Percentiles rank a stretch among this genome's conserved stretches.
phyloP scores from a whole-genome alignment of 192 early-diverging fungal genomes.

The Linnemannia zychae region DNA sequence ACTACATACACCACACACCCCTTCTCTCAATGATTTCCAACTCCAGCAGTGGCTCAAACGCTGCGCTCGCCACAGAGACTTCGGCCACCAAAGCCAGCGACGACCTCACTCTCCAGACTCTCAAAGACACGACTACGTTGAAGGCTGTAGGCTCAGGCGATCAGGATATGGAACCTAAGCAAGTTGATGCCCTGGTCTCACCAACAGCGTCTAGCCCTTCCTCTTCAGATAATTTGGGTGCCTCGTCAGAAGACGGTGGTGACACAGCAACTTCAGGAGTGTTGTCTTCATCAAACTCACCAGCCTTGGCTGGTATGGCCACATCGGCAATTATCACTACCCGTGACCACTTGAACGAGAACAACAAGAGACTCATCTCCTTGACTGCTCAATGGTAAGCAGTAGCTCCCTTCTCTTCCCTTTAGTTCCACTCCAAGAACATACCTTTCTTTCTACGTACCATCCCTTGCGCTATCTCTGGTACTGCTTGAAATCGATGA shows the following conservation, averaged over 20 bases:
- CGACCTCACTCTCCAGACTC: not conserved
- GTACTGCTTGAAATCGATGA: not conserved
- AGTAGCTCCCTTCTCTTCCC: not conserved
- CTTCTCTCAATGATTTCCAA: slow-evolving; percentile 17
- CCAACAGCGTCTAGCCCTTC: not conserved
- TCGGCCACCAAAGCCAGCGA: not conserved
- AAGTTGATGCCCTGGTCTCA: not conserved
- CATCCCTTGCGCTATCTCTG: not conserved
- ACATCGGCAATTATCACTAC: not conserved
- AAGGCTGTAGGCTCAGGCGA: not conserved
- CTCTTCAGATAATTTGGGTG: not conserved
- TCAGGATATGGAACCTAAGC: not conserved
- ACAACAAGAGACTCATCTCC: slow-evolving; percentile 42
- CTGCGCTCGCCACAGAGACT: slow-evolving; percentile 9
- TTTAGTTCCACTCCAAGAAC: not conserved
- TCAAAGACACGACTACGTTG: not conserved
- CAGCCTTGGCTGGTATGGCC: not conserved
- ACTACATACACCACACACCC: too few relatives aligned
- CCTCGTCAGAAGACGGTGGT: not conserved
- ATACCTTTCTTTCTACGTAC: not conserved
- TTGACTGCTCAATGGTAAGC: slow-evolving; percentile 49
- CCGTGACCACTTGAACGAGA: slow-evolving; percentile 27
- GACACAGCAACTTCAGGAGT: not conserved
- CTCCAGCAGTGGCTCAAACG: slow-evolving; percentile 8
- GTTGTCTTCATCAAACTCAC: not conserved